phyloP scores from a whole-genome alignment of 768 basidiomycete species.

The Coprinopsis strossmayeri region DNA sequence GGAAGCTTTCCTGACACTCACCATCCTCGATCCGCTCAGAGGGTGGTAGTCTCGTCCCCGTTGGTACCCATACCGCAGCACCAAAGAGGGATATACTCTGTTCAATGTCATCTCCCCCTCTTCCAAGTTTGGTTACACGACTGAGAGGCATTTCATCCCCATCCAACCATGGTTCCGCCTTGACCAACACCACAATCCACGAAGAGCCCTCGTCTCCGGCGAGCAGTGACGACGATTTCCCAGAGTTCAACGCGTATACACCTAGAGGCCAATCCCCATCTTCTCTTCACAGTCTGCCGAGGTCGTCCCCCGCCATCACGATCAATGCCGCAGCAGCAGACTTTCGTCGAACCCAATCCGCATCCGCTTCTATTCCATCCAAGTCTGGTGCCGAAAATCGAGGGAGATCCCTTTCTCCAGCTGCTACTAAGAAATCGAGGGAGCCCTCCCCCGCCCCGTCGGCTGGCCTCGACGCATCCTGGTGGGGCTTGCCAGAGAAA shows the following conservation, averaged over 20 bases:
- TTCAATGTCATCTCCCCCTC: not conserved
- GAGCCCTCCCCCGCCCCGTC: constrained; percentile 8
- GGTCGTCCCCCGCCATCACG: constrained; percentile 4
- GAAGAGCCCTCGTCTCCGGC: not conserved
- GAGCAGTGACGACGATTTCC: constrained; percentile 1
- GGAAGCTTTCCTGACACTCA: not conserved
- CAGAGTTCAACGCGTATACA: not conserved
- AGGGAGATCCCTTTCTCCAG: constrained; percentile 3
- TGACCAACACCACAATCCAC: not conserved
- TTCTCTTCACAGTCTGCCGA: not conserved
- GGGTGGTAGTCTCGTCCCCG: not conserved
- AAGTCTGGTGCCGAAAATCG: not conserved
- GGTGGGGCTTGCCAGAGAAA: constrained; percentile 12
- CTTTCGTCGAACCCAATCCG: not conserved
- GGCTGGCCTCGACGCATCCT: constrained; percentile 10
- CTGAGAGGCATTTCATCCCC: not conserved
- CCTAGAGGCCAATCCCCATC: constrained; percentile 4
- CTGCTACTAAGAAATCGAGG: not conserved
- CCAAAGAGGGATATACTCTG: not conserved
- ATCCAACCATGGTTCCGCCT: not conserved
- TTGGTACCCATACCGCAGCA: not conserved
- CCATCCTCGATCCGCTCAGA: not conserved
- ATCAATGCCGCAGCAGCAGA: constrained; percentile 2
- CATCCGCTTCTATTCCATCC: not conserved
- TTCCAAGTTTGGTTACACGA: not conserved